phyloP scores from a whole-genome alignment of 306 rosid genomes.

The Prunus mume region DNA sequence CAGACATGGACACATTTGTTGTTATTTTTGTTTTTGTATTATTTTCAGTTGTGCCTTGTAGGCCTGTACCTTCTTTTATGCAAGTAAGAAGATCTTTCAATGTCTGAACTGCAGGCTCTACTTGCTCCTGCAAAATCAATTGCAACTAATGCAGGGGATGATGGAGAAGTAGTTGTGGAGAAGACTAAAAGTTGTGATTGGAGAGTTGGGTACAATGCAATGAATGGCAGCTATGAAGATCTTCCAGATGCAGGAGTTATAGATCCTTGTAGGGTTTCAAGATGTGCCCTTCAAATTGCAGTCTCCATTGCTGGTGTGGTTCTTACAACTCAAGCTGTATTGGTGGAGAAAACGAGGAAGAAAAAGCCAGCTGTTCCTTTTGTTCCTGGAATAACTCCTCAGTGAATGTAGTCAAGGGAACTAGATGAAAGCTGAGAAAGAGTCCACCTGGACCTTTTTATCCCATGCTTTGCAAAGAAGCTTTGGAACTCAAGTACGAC shows the following conservation, averaged over 20 bases:
- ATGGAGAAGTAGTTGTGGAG: constrained; percentile 82
- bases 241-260: constrained; percentile 76
- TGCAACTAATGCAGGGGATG: constrained; percentile 81
- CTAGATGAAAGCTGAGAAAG: constrained; percentile 6
- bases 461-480: background rate
- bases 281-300: constrained; percentile 92
- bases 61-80: constrained; percentile 8
- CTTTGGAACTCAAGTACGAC: background rate
- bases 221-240: constrained; percentile 78
- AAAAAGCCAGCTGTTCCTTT: constrained; percentile 59
- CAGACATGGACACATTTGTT: background rate
- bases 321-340: constrained; percentile 80
- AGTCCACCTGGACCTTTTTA: background rate
- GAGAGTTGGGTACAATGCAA: constrained; percentile 83
- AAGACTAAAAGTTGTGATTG: constrained; percentile 65
- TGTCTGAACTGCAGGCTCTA: constrained; percentile 61
- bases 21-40: background rate
- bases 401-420: background rate
- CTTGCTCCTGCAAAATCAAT: constrained; percentile 83
- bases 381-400: constrained; percentile 76
- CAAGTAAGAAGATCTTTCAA: constrained; percentile 14
- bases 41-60: constrained; percentile 1
- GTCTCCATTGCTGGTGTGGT: constrained; percentile 76
- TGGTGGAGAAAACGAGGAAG: constrained; percentile 70
- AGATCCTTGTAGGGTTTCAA: constrained; percentile 87